Evolutionary conservation across 1,139 yeast genomes (phyloP).

Genomic region (Sugiyamaella grinbergsii): DNA sequence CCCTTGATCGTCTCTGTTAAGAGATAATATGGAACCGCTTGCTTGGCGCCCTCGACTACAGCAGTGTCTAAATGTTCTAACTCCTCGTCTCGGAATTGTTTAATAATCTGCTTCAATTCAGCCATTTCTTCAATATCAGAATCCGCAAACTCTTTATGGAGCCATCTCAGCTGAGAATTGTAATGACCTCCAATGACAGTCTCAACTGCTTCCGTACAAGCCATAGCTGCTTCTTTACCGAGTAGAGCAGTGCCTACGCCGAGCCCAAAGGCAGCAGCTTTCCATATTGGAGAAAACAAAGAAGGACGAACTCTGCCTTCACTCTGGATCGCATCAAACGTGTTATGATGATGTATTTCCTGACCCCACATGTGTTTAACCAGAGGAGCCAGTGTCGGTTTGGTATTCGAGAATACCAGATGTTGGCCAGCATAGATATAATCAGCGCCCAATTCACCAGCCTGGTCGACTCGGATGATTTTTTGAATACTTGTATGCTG

Average conservation of each 20-base stretch:
- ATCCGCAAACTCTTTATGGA: conserved; percentile 50
- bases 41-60: conserved; percentile 83
- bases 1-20: conserved; percentile 84
- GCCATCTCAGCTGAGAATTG: conserved; percentile 80
- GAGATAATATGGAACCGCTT: conserved; percentile 88
- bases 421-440: conserved; percentile 92
- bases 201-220: conserved; percentile 98
- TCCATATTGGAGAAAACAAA: conserved; percentile 89
- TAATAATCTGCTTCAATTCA: conserved; percentile 62
- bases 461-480: conserved; percentile 90
- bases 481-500: conserved; percentile 67
- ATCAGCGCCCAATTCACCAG: conserved; percentile 98
- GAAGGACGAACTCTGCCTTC: conserved; percentile 88
- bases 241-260: conserved; percentile 86
- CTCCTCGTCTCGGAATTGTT: conserved; percentile 89
- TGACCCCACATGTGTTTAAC: conserved; percentile 98
- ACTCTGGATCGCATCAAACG: conserved; percentile 76
- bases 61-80: conserved; percentile 95
- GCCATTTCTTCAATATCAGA: conserved; percentile 58
- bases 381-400: conserved; percentile 61
- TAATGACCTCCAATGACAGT: conserved; percentile 97
- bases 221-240: conserved; percentile 98
- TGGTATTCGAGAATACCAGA: conserved; percentile 66
- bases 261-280: conserved; percentile 80
- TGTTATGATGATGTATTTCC: conserved; percentile 84